Base-by-base conservation (phyloP, 257 asterid species). In the Solanum phureja region DNA sequence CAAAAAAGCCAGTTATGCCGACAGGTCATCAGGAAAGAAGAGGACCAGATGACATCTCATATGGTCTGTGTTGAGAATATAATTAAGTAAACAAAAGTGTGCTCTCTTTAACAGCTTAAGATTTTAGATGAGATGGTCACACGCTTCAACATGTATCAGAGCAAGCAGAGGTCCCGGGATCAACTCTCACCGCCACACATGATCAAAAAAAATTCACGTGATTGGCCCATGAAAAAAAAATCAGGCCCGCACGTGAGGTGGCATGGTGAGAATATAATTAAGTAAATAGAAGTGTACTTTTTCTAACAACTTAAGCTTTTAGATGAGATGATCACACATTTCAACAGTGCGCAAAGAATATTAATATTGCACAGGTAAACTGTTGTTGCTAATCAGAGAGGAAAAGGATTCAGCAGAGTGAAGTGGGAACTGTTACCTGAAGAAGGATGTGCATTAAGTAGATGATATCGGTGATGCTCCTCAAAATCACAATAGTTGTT, bases 401-500 rank as follows among this genome's bases (percentile, higher is more conserved):
- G 19, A 46, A 82, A 52, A 9, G 42, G 44, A 82, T 82, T 46
- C 35, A 23, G 64, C 49, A 86, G 62, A 46, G 49, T 44, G 81
- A 44, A 60, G 72, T 33, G 86, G 86, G 79, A 52, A 86, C 18
- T 76, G 76, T 87, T 90, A 95, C 99, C 99, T 96, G 99, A 90
- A 96, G 98, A 87, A 96, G 92, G 58, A 95, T 94, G 90, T 95
- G 98, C 29, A 95, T 69, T 40, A 96, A 90, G 90, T 94, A 96
- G 56, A 95, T 85, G 87, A 94, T 92, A 91, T 96, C 99, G 23
- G 97, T 91, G 87, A 93, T 72, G 93, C 98, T 94, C 92, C 99
- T 92, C 90, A 94, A 89, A 89, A 86, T 89, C 77, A 94, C 91
- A 68, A 94, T 37, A 44, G 98, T 82, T 52, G 89, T 94, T 86